A percentile compares a stretch with the other conserved stretches of the same genome.
phyloP scores from a whole-genome alignment of 106 monocot species.

The Phalaenopsis equestris region DNA sequence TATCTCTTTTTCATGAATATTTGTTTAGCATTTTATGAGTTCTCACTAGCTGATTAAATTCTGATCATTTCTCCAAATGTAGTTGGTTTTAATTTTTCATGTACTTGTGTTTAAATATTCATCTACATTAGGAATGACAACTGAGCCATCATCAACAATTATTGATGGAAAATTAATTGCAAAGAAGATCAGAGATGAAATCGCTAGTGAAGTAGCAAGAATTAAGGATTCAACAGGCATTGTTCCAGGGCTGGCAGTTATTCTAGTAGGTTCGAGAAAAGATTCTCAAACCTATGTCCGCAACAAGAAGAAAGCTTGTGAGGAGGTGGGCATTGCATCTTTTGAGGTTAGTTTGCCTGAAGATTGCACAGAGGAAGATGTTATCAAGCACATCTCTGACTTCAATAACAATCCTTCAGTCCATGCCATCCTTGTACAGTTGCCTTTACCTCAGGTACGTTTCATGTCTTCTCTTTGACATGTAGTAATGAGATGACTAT shows the following conservation, averaged over 20 bases:
- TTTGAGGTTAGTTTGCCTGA: conserved; percentile 64
- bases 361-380: conserved; percentile 46
- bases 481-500: no score
- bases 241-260: conserved; percentile 89
- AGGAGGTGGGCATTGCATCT: conserved; percentile 83
- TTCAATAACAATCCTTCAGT: conserved; percentile 68
- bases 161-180: conserved; percentile 93
- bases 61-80: neutral
- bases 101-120: neutral
- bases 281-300: conserved; percentile 82
- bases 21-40: no score
- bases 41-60: no score
- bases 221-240: conserved; percentile 17
- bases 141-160: conserved; percentile 27
- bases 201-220: conserved; percentile 60
- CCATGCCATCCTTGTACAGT: conserved; percentile 74
- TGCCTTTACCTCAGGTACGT: conserved; percentile 53
- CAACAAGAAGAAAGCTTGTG: conserved; percentile 94
- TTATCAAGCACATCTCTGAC: conserved; percentile 53
- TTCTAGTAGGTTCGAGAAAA: conserved; percentile 78
- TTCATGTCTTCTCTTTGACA: neutral
- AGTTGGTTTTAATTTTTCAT: neutral
- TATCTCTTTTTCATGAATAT: no score
- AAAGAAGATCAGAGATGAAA: conserved; percentile 58
- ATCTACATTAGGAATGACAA: neutral